Evolutionary conservation across 2,329 filamentous ascomycete genomes (phyloP).

Genomic region (Clarireedia paspali): DNA sequence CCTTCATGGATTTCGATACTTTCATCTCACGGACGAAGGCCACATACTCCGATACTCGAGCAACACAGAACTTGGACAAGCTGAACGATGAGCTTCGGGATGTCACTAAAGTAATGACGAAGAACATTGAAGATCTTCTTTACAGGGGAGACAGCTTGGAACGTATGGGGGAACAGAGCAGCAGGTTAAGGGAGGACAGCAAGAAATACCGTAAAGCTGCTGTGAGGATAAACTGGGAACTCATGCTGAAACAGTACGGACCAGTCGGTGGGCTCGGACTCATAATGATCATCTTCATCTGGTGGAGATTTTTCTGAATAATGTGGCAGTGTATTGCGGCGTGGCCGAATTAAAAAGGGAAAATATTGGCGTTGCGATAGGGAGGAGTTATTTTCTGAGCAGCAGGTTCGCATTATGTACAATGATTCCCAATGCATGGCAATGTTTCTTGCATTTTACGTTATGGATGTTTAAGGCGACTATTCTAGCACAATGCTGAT

Average conservation of each 20-base stretch:
- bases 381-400: neutral
- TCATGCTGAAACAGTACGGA: slow-evolving; percentile 93
- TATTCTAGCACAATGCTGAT: neutral
- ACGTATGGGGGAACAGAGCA: slow-evolving; percentile 93
- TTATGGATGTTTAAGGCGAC: neutral
- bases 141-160: slow-evolving; percentile 93
- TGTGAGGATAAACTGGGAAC: slow-evolving; percentile 95
- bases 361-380: slow-evolving; percentile 2
- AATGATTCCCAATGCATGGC: slow-evolving; percentile 11
- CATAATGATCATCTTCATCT: slow-evolving; percentile 79
- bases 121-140: slow-evolving; percentile 97
- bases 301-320: slow-evolving; percentile 81
- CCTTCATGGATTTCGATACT: slow-evolving; percentile 96
- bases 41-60: slow-evolving; percentile 87
- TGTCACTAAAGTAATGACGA: slow-evolving; percentile 99
- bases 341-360: neutral
- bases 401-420: slow-evolving; percentile 5
- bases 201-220: slow-evolving; percentile 91
- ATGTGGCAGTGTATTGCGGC: neutral
- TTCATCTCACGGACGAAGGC: slow-evolving; percentile 91
- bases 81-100: slow-evolving; percentile 95
- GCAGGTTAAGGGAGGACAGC: slow-evolving; percentile 79
- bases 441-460: neutral
- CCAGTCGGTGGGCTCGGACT: slow-evolving; percentile 77
- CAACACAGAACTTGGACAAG: slow-evolving; percentile 86